phyloP scores from a whole-genome alignment of 2,329 filamentous ascomycete species.

The Cladosporium velox region DNA sequence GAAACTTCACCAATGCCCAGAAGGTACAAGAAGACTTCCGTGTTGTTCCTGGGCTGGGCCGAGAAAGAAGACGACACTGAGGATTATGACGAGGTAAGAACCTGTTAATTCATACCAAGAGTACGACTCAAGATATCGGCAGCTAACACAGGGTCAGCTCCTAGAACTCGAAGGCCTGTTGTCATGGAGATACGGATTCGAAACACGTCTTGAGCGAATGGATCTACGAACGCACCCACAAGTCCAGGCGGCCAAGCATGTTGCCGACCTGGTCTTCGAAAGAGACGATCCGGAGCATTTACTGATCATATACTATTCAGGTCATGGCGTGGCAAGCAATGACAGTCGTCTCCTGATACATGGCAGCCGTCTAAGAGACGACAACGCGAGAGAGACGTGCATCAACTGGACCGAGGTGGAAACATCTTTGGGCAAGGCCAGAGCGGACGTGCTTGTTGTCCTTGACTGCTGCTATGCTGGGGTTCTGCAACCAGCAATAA shows the following conservation, averaged over 20 bases:
- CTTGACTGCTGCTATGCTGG: slow-evolving; percentile 16
- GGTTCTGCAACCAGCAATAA: not conserved
- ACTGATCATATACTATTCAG: slow-evolving; percentile 9
- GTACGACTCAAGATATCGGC: not conserved
- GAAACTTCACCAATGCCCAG: not conserved
- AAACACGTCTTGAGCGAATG: not conserved
- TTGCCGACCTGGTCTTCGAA: not conserved
- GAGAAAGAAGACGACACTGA: slow-evolving; percentile 1
- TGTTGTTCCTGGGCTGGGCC: slow-evolving; percentile 11
- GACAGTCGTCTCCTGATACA: not conserved
- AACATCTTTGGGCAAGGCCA: not conserved
- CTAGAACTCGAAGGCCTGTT: not conserved
- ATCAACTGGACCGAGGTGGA: slow-evolving; percentile 17
- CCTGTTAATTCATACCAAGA: not conserved
- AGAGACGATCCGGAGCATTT: not conserved
- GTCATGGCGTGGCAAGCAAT: not conserved
- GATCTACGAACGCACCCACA: not conserved
- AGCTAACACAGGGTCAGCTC: slow-evolving; percentile 1
- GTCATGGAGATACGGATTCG: not conserved
- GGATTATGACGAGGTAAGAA: slow-evolving; percentile 1
- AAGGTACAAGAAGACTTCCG: not conserved
- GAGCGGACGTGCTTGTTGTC: slow-evolving; percentile 12
- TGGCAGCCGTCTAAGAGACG: not conserved
- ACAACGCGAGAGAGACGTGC: not conserved
- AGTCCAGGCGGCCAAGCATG: slow-evolving; percentile 8